phyloP scores from a whole-genome alignment of 768 basidiomycete species.

The Coprinopsis sp. region DNA sequence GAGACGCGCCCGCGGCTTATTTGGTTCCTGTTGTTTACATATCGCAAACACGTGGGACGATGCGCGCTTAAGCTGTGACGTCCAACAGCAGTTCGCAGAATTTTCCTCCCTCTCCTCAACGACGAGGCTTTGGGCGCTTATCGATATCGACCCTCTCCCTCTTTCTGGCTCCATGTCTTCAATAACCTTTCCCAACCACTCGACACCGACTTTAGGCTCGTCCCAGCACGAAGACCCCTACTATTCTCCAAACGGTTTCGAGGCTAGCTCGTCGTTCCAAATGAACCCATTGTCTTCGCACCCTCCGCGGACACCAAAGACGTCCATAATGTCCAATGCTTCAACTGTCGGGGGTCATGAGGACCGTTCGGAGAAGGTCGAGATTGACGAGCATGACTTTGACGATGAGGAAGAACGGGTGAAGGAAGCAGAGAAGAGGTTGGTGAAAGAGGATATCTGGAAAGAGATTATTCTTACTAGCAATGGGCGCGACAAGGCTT shows the following conservation, averaged over 20 bases:
- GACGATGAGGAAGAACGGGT: constrained; percentile 47
- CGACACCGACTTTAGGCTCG: constrained; percentile 11
- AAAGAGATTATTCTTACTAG: constrained; percentile 74
- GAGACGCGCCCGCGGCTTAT: constrained; percentile 13
- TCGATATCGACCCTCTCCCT: background rate
- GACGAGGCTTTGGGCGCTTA: constrained; percentile 6
- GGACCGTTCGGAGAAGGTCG: constrained; percentile 31
- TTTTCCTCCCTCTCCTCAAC: background rate
- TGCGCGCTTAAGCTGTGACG: background rate
- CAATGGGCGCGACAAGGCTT: constrained; percentile 78
- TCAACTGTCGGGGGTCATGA: constrained; percentile 44
- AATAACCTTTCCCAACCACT: constrained; percentile 53
- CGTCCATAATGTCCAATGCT: constrained; percentile 40
- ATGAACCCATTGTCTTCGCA: constrained; percentile 80
- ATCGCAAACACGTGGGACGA: constrained; percentile 9
- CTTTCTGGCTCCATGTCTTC: constrained; percentile 51
- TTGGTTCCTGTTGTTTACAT: background rate
- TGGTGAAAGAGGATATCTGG: constrained; percentile 69
- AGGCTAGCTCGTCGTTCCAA: constrained; percentile 60
- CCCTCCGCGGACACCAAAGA: constrained; percentile 72
- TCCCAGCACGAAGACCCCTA: constrained; percentile 43
- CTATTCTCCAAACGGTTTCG: constrained; percentile 53
- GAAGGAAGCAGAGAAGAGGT: constrained; percentile 39
- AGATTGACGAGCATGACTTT: constrained; percentile 40
- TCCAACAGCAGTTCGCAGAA: background rate